Evolutionary conservation across 352 stramenopile species (phyloP), one percentile per base, ranked within the genome.

Genomic region (Globisporangium okanoganense): DNA sequence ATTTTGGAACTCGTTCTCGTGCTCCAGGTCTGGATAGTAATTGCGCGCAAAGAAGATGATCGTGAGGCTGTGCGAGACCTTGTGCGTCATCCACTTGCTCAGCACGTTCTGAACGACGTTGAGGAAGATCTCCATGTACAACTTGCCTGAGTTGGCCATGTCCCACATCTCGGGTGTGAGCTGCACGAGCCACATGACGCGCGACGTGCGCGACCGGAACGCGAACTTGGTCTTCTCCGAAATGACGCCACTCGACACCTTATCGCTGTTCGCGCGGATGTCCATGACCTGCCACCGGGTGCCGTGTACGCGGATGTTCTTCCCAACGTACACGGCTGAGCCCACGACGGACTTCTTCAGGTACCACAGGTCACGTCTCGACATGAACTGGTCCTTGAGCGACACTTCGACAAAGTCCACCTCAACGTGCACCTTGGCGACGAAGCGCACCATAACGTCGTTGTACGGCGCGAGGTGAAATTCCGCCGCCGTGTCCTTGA

Each of bases 131-230:
- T 97, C 91, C 40, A 96, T 72, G 65, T 98, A 98, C 36, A 97
- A 63, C 56, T 88, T 76, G 25, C 85, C 87, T 41, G 87, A 90
- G 70, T 96, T 90, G 61, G 87, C 85, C 67, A 96, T 94, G 53
- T 98, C 92, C 87, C 91, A 98, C 87, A 98, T 96, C 71, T 98
- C 94, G 1, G 88, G 83, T 31, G 83, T 95, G 64, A 99, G 88
- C 72, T 99, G 96, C 40, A 99, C 93, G 29, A 99, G 80, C 96
- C 96, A 99, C 74, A 99, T 97, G 56, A 99, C 94, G 12, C 97
- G 82, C 47, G 96, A 97, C 27, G 93, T 98, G 24, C 95, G 90
- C 65, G 94, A 94, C 18, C 82, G 88, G 56, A 96, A 99, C 1
- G 96, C 98, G 60, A 99, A 97, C 67, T 98, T 99, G 29, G 97